phyloP scores from a whole-genome alignment of 352 stramenopile genomes.

The Synura sp. region DNA sequence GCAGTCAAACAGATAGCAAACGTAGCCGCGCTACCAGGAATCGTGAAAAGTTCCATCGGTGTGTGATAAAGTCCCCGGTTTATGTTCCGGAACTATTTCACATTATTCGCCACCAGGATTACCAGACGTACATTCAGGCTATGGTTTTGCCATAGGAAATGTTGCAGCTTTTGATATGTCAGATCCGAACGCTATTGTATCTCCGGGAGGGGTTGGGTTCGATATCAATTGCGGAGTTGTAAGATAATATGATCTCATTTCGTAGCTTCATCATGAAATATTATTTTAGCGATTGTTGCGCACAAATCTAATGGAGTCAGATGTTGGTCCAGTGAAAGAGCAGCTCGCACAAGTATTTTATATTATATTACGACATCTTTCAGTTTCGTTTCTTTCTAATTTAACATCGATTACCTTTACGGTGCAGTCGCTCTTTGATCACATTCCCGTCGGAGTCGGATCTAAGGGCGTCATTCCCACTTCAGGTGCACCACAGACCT shows the following conservation, averaged over 20 bases:
- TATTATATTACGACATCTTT: no score
- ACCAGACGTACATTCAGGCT: conserved; percentile 72
- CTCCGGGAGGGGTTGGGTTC: conserved; percentile 64
- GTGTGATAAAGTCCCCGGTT: not conserved
- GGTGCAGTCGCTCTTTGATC: conserved; percentile 65
- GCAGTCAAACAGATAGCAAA: conserved; percentile 75
- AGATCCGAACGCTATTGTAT: conserved; percentile 63
- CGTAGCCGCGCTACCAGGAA: conserved; percentile 69
- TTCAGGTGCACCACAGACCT: conserved; percentile 6
- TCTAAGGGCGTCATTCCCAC: conserved; percentile 65
- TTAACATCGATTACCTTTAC: no score
- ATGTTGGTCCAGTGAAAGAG: conserved; percentile 56
- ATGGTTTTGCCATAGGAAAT: conserved; percentile 78
- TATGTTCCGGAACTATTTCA: not conserved
- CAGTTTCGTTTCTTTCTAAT: no score
- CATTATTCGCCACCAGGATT: conserved; percentile 48
- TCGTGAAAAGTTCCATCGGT: conserved; percentile 53
- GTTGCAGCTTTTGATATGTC: conserved; percentile 74
- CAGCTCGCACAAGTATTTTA: not conserved
- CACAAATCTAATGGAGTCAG: conserved; percentile 66
- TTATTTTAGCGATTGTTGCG: conserved; percentile 61
- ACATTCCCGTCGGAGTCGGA: conserved; percentile 73
- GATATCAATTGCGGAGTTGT: conserved; percentile 68
- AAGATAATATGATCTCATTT: not conserved
- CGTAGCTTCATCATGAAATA: not conserved